Evolutionary conservation across 345 rosid species (phyloP).

Genomic region (Pugionium dolabratum): DNA sequence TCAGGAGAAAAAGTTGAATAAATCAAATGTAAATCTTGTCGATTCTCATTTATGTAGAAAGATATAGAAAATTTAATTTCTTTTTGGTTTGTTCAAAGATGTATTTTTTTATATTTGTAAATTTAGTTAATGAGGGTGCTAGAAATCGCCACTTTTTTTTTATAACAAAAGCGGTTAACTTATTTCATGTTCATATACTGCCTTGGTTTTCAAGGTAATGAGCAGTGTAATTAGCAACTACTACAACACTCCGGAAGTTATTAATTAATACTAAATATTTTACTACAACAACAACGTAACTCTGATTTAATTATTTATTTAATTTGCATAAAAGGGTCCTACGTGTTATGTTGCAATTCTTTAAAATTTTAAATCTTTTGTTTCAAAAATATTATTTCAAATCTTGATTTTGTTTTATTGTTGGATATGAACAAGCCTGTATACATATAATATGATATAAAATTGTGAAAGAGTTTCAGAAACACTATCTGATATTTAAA

Average conservation of each 20-base stretch:
- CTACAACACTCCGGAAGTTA: slow-evolving; percentile 17
- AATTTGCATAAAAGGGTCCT: neutral
- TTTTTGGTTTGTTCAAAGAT: neutral
- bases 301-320: neutral
- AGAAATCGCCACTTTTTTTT: slow-evolving; percentile 27
- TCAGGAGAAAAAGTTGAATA: slow-evolving; percentile 42
- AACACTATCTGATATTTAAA: neutral
- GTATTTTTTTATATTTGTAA: slow-evolving; percentile 2
- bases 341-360: neutral
- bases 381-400: no score
- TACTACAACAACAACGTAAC: no score
- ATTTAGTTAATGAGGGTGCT: slow-evolving; percentile 27
- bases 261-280: neutral
- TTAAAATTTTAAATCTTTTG: no score
- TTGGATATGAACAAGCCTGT: no score
- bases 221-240: slow-evolving; percentile 29
- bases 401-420: no score
- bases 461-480: no score
- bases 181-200: neutral
- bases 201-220: slow-evolving; percentile 38
- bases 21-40: slow-evolving; percentile 41
- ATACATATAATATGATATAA: no score
- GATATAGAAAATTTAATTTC: slow-evolving; percentile 30
- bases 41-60: slow-evolving; percentile 38
- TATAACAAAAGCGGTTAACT: neutral